Percentiles rank a stretch among this genome's conserved stretches.
Conservation (phyloP, 2,329 filamentous ascomycete species). For the Geoglossum cookeanum region DNA sequence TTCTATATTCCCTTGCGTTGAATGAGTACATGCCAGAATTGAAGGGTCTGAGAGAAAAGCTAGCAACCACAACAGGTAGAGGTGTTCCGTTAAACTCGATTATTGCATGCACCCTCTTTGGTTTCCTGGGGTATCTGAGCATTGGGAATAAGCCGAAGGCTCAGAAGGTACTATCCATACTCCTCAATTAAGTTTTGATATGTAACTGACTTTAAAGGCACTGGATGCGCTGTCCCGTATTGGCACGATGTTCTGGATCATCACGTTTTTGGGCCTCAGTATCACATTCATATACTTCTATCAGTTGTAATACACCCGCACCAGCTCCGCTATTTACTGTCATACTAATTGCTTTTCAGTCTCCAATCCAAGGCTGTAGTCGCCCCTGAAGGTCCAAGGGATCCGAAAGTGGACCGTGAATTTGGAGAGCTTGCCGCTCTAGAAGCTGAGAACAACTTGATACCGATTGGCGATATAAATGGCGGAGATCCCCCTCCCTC, state of each 20-base stretch:
- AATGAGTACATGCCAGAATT: not conserved
- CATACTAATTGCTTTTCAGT: not conserved
- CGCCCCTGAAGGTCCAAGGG: not conserved
- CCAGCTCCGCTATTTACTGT: not conserved
- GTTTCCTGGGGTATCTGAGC: not conserved
- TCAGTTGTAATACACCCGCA: not conserved
- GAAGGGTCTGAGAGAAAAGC: not conserved
- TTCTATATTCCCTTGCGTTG: not conserved
- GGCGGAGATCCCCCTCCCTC: no score
- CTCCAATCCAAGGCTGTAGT: not conserved
- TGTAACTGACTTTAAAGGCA: not conserved
- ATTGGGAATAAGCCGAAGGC: not conserved
- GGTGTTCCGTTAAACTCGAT: not conserved
- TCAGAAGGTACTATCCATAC: not conserved
- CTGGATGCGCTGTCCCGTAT: not conserved
- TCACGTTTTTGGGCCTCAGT: not conserved
- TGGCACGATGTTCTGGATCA: not conserved
- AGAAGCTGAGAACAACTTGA: not conserved
- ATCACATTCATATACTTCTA: not conserved
- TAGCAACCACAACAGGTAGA: not conserved
- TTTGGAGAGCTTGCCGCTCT: not conserved
- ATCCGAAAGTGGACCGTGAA: not conserved
- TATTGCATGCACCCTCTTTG: not conserved
- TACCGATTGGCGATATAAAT: not conserved
- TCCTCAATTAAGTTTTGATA: not conserved